A percentile compares a stretch with the other conserved stretches of the same genome.
These are phyloP conservation scores for Panaeolus papilionaceus DNA, from an alignment of 768 basidiomycete species.

Conservation along the genomic window DNA sequence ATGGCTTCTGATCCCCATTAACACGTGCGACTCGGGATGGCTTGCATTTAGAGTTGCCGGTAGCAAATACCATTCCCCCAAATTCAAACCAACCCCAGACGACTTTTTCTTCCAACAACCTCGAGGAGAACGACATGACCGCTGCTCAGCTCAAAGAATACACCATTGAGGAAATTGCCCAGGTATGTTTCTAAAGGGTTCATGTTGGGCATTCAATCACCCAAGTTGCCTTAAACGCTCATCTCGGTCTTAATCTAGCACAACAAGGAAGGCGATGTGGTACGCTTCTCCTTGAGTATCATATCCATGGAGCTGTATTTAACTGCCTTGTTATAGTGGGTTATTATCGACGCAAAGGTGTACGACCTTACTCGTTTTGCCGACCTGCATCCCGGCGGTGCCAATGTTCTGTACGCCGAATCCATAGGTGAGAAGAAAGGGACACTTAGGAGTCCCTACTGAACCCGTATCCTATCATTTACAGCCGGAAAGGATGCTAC, in stretches of 20 bases:
- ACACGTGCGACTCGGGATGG: constrained; percentile 6
- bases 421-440: constrained; percentile 66
- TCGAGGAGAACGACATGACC: constrained; percentile 24
- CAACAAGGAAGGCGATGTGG: constrained; percentile 78
- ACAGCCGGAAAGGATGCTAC: constrained; percentile 88
- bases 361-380: constrained; percentile 85
- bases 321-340: constrained; percentile 57
- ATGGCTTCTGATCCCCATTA: not conserved
- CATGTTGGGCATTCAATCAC: too few species aligned
- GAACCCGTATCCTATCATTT: constrained; percentile 19
- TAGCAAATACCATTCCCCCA: not conserved
- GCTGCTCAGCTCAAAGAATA: constrained; percentile 43
- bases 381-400: constrained; percentile 84
- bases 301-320: not conserved
- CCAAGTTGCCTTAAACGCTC: constrained; percentile 6
- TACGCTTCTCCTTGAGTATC: constrained; percentile 35
- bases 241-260: constrained; percentile 50
- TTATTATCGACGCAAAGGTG: constrained; percentile 73
- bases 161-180: constrained; percentile 66
- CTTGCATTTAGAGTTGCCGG: constrained; percentile 8
- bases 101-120: not conserved
- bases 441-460: not conserved
- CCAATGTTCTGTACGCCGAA: constrained; percentile 74
- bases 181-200: constrained; percentile 47
- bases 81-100: not conserved